phyloP scores from a whole-genome alignment of 2,329 filamentous ascomycete species.

The Fusarium lyarnte region DNA sequence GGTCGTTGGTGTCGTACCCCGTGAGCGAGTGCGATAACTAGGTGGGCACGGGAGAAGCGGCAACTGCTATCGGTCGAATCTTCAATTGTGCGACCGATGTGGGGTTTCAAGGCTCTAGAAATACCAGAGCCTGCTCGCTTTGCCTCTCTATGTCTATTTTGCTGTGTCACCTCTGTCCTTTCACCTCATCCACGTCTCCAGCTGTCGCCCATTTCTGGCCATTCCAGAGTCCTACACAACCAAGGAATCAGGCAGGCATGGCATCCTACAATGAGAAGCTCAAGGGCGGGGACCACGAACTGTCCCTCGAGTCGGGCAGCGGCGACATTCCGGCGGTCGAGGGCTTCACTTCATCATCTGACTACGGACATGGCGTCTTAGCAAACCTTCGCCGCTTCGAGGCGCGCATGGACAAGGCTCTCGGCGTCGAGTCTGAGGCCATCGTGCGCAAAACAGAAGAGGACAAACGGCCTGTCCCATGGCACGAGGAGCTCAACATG shows the following conservation, averaged over 20 bases:
- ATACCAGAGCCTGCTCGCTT: not conserved
- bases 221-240: not conserved
- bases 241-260: not conserved
- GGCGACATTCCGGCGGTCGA: not conserved
- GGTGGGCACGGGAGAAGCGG: slow-evolving; percentile 10
- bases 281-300: not conserved
- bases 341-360: not conserved
- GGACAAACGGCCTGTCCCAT: not conserved
- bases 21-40: not conserved
- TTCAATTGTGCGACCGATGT: not conserved
- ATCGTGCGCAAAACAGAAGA: slow-evolving; percentile 5
- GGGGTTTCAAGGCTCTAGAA: not conserved
- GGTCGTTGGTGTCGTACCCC: not conserved
- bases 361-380: not conserved
- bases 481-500: slow-evolving; percentile 12
- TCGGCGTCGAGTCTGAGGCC: not conserved
- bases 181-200: not conserved
- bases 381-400: slow-evolving; percentile 9
- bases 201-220: not conserved
- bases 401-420: slow-evolving; percentile 7
- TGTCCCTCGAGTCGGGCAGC: slow-evolving; percentile 5
- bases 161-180: not conserved
- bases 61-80: not conserved
- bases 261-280: slow-evolving; percentile 4
- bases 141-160: not conserved